Evolutionary conservation across 2,329 filamentous ascomycete genomes (phyloP).

Genomic region (Scleromitrula shiraiana): DNA sequence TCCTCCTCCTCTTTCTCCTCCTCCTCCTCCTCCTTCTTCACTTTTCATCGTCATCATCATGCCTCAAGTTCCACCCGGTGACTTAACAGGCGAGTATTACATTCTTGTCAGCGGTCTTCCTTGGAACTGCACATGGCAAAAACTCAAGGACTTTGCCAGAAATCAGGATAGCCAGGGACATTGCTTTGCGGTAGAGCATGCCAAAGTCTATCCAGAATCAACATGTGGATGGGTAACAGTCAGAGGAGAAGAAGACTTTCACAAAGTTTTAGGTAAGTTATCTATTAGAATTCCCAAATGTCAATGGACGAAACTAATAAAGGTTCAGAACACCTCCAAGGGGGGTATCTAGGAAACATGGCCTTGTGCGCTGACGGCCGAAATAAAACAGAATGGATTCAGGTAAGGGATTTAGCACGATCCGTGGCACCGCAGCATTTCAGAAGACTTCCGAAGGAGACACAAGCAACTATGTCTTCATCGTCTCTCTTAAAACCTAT

Average conservation of each 20-base stretch:
- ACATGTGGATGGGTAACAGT: constrained; percentile 22
- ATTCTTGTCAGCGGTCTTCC: constrained; percentile 12
- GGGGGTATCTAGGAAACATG: constrained; percentile 14
- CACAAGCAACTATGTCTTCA: not conserved
- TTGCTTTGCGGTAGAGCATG: constrained; percentile 20
- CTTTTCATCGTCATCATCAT: constrained; percentile 1
- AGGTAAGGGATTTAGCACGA: constrained; percentile 9
- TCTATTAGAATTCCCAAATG: not conserved
- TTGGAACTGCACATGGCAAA: constrained; percentile 22
- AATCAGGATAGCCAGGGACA: constrained; percentile 14
- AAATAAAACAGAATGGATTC: constrained; percentile 17
- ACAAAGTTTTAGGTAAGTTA: constrained; percentile 17
- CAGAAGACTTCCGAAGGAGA: not conserved
- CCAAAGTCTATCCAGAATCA: constrained; percentile 15
- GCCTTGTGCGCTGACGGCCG: constrained; percentile 20
- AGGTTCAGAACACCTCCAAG: constrained; percentile 17
- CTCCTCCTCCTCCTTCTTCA: not conserved
- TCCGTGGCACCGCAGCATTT: not conserved
- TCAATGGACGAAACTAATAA: not conserved
- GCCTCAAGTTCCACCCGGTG: constrained; percentile 10
- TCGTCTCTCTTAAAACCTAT: not conserved
- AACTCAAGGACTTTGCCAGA: constrained; percentile 22
- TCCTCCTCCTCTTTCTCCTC: not conserved
- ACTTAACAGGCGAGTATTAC: constrained; percentile 12
- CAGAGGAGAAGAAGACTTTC: constrained; percentile 18